These are phyloP conservation scores for Lecanosticta acicola DNA, from an alignment of 2,329 filamentous ascomycete genomes.

Conservation along the genomic window DNA sequence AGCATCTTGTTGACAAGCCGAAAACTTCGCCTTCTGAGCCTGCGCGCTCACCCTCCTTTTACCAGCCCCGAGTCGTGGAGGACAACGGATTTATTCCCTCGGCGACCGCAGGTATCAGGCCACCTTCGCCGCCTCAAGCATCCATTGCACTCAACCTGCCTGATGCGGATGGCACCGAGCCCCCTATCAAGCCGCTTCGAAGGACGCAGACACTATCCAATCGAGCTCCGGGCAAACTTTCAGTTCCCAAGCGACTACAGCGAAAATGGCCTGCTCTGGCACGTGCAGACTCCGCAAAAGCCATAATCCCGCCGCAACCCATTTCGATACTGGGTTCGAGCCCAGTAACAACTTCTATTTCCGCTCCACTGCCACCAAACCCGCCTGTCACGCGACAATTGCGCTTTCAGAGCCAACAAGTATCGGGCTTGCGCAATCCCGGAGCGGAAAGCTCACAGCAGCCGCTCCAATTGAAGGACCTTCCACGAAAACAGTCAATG, in stretches of 20 bases:
- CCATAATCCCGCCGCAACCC: too few species aligned
- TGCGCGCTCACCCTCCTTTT: slow-evolving; percentile 23
- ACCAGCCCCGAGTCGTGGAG: slow-evolving; percentile 26
- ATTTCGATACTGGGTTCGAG: background rate
- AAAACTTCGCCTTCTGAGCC: slow-evolving; percentile 3
- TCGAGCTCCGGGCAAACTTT: slow-evolving; percentile 3
- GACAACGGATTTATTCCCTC: slow-evolving; percentile 19
- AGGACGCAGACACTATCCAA: slow-evolving; percentile 8
- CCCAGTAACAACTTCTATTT: background rate
- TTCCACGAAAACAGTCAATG: slow-evolving; percentile 2
- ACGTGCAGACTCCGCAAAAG: too few species aligned
- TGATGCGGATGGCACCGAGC: slow-evolving; percentile 7
- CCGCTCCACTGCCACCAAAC: background rate
- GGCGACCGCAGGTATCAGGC: slow-evolving; percentile 8
- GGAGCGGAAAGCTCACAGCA: background rate
- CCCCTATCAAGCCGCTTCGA: slow-evolving; percentile 8
- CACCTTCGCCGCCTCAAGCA: slow-evolving; percentile 5
- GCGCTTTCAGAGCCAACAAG: slow-evolving; percentile 10
- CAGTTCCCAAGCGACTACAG: background rate
- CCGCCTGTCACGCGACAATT: slow-evolving; percentile 5
- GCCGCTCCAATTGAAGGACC: background rate
- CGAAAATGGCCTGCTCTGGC: background rate
- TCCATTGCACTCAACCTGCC: slow-evolving; percentile 10
- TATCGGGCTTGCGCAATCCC: background rate
- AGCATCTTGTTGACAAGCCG: slow-evolving; percentile 21